These are phyloP conservation scores for Fusarium tanahbumbuense DNA, from an alignment of 2,329 filamentous ascomycete genomes.

Conservation along the genomic window DNA sequence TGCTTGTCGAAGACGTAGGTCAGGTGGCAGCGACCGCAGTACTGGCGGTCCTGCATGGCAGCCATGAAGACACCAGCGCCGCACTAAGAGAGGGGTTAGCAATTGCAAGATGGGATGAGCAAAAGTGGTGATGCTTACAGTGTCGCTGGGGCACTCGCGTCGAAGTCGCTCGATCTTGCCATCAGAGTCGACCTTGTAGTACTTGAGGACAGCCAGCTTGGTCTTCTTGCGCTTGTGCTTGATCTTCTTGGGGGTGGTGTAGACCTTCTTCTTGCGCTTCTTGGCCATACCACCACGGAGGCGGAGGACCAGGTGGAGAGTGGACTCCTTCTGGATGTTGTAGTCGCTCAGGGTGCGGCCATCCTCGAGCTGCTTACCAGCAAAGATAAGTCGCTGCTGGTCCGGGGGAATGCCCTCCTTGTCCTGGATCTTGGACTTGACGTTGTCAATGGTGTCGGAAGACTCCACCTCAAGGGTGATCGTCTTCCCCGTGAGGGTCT, in stretches of 20 bases:
- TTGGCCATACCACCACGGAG: constrained; percentile 94
- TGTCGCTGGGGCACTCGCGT: constrained; percentile 94
- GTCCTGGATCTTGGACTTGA: constrained; percentile 98
- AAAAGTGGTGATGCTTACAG: constrained; percentile 67
- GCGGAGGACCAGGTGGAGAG: constrained; percentile 96
- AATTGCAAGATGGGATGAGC: neutral
- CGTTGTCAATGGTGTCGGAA: constrained; percentile 99
- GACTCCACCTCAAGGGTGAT: constrained; percentile 99
- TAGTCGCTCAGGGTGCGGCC: constrained; percentile 99
- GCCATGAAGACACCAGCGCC: constrained; percentile 99
- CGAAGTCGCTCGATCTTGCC: constrained; percentile 99
- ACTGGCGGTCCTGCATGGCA: constrained; percentile 99
- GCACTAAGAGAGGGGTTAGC: constrained; percentile 71
- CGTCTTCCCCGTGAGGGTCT: constrained; percentile 98
- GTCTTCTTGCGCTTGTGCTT: constrained; percentile 99
- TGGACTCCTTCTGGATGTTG: constrained; percentile 99
- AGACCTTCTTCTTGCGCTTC: constrained; percentile 99
- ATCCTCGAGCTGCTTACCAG: constrained; percentile 99
- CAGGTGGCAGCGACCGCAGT: constrained; percentile 83
- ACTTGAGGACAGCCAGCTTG: constrained; percentile 99
- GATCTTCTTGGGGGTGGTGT: constrained; percentile 99
- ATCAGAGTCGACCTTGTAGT: constrained; percentile 99
- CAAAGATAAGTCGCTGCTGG: constrained; percentile 99
- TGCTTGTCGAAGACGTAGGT: constrained; percentile 80
- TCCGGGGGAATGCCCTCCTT: constrained; percentile 99